These are phyloP conservation scores for Pneumocystis murina DNA, from an alignment of 1,139 yeast genomes.

Conservation along the genomic window DNA sequence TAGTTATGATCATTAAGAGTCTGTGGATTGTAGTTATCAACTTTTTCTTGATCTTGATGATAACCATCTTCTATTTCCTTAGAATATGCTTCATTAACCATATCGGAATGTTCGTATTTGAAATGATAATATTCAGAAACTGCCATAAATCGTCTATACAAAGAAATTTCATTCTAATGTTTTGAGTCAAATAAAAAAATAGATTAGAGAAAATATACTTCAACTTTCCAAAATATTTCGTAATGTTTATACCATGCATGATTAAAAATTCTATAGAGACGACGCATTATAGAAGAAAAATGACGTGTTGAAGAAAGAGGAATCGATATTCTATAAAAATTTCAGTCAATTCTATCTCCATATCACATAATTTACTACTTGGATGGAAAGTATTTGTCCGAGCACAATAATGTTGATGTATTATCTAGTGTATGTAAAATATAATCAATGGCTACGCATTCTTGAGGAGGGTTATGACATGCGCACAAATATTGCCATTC, in stretches of 20 bases:
- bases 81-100: neutral
- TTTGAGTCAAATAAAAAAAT: neutral
- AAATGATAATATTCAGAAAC: neutral
- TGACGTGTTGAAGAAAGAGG: neutral
- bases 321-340: neutral
- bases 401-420: slow-evolving; percentile 1
- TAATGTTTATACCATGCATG: slow-evolving; percentile 5
- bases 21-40: neutral
- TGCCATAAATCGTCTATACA: slow-evolving; percentile 1
- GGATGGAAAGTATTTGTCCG: slow-evolving; percentile 1
- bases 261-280: slow-evolving; percentile 5
- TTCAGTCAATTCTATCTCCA: neutral
- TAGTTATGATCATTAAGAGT: neutral
- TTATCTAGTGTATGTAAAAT: slow-evolving; percentile 4
- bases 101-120: neutral
- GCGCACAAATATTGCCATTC: slow-evolving; percentile 4
- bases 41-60: neutral
- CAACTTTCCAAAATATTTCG: slow-evolving; percentile 1
- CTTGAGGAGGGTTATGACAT: neutral
- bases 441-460: slow-evolving; percentile 4
- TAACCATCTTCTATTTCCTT: neutral
- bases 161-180: neutral
- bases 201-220: neutral
- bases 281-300: slow-evolving; percentile 2
- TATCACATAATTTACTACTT: neutral